A percentile compares a stretch with the other conserved stretches of the same genome.
Evolutionary conservation across 2,329 filamentous ascomycete species (phyloP).

Genomic region (Nemania serpens): DNA sequence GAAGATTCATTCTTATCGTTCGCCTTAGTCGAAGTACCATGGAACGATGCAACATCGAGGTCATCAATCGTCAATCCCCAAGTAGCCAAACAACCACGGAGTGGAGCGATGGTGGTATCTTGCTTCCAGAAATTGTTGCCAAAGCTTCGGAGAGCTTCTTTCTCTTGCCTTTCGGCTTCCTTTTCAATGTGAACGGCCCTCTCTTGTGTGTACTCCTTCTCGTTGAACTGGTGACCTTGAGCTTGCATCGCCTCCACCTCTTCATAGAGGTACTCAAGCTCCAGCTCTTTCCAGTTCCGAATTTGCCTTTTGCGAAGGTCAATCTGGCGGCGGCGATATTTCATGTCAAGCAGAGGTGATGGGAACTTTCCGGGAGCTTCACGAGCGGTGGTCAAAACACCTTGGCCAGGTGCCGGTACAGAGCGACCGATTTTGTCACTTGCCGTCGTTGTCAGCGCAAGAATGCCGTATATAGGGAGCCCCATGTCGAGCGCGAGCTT

Average conservation of each 20-base stretch:
- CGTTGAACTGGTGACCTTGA: constrained; percentile 75
- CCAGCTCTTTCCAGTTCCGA: constrained; percentile 94
- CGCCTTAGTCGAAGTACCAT: constrained; percentile 96
- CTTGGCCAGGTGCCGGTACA: constrained; percentile 93
- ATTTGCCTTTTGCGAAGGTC: constrained; percentile 93
- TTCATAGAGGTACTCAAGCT: constrained; percentile 89
- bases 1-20: constrained; percentile 99
- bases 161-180: constrained; percentile 87
- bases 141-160: constrained; percentile 87
- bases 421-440: constrained; percentile 99
- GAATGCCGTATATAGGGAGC: constrained; percentile 93
- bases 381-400: constrained; percentile 93
- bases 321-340: constrained; percentile 94
- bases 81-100: constrained; percentile 93
- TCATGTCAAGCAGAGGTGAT: constrained; percentile 94
- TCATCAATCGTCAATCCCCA: constrained; percentile 99
- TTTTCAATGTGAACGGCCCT: constrained; percentile 84
- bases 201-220: constrained; percentile 83
- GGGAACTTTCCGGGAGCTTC: constrained; percentile 91
- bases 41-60: constrained; percentile 93
- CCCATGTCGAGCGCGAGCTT: constrained; percentile 97
- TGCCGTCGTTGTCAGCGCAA: constrained; percentile 92
- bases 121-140: constrained; percentile 99
- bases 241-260: constrained; percentile 91
- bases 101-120: constrained; percentile 88